Conservation (phyloP, 2,329 filamentous ascomycete genomes). For the Talaromyces sp. region DNA sequence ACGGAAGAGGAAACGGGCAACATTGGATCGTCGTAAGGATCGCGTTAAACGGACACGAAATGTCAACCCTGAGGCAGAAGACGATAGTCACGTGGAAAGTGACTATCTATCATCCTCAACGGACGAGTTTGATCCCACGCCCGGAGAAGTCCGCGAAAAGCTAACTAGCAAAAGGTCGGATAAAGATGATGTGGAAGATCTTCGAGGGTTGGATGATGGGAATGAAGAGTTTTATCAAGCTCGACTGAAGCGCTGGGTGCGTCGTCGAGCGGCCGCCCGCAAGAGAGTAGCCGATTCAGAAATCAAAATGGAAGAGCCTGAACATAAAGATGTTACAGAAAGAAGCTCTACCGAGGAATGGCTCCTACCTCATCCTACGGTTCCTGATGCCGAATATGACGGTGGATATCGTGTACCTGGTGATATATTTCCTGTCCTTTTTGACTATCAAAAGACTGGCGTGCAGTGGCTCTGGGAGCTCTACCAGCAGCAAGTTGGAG, state of each 20-base stretch:
- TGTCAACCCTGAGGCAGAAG: slow-evolving; percentile 25
- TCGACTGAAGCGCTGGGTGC: slow-evolving; percentile 72
- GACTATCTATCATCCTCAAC: slow-evolving; percentile 30
- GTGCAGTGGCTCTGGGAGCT: slow-evolving; percentile 96
- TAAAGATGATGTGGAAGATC: slow-evolving; percentile 50
- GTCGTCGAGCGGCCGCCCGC: slow-evolving; percentile 60
- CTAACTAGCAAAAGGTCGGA: slow-evolving; percentile 25
- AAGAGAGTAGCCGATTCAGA: slow-evolving; percentile 37
- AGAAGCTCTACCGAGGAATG: slow-evolving; percentile 59
- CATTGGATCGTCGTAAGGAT: slow-evolving; percentile 12
- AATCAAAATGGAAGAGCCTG: slow-evolving; percentile 22
- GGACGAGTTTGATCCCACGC: slow-evolving; percentile 36
- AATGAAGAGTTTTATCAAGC: slow-evolving; percentile 76
- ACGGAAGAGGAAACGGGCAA: slow-evolving; percentile 37
- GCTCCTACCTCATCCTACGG: slow-evolving; percentile 80
- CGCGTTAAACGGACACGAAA: slow-evolving; percentile 11
- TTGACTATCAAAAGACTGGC: slow-evolving; percentile 95
- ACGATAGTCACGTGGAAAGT: slow-evolving; percentile 36
- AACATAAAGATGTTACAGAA: slow-evolving; percentile 38
- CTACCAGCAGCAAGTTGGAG: slow-evolving; percentile 83
- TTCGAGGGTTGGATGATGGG: slow-evolving; percentile 76
- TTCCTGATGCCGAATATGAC: slow-evolving; percentile 70
- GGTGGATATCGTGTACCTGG: slow-evolving; percentile 79
- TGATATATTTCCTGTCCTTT: slow-evolving; percentile 87
- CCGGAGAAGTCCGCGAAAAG: slow-evolving; percentile 28